Percentiles rank a stretch among this genome's conserved stretches.
phyloP scores from a whole-genome alignment of 2,329 filamentous ascomycete genomes.

The Sphaceloma murrayae region DNA sequence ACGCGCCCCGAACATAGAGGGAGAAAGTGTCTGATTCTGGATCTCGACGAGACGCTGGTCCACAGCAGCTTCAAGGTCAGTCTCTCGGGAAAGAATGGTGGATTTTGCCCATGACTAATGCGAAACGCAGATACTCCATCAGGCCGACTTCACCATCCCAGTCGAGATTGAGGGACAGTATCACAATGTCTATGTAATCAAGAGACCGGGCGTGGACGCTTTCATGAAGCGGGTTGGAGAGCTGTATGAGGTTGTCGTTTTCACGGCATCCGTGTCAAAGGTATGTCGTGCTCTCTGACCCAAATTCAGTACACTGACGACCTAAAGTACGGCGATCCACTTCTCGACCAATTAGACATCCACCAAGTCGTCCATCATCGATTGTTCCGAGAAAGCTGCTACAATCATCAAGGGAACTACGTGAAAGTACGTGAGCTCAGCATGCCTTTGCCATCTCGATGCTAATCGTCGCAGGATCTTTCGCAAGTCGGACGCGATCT shows the following conservation, averaged over 20 bases:
- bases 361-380: conserved; percentile 94
- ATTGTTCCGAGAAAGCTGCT: conserved; percentile 95
- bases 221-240: conserved; percentile 99
- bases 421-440: conserved; percentile 56
- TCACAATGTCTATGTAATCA: conserved; percentile 99
- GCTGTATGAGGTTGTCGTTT: conserved; percentile 96
- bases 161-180: conserved; percentile 98
- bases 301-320: no score
- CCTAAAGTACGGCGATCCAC: conserved; percentile 82
- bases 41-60: conserved; percentile 92
- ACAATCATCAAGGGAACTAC: conserved; percentile 98
- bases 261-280: conserved; percentile 97
- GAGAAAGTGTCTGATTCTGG: conserved; percentile 87
- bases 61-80: conserved; percentile 97
- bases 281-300: no score
- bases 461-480: conserved; percentile 51
- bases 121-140: conserved; percentile 68
- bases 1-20: conserved; percentile 70
- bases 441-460: not conserved
- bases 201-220: conserved; percentile 93
- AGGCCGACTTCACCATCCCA: conserved; percentile 97
- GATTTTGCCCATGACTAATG: not conserved
- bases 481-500: conserved; percentile 94
- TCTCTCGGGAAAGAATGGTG: not conserved
- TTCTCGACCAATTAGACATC: conserved; percentile 93